Percentiles rank a stretch among this genome's conserved stretches.
These are phyloP conservation scores for Paramecium sonneborni DNA, from an alignment of 73 alveolate genomes.

Conservation along the genomic window DNA sequence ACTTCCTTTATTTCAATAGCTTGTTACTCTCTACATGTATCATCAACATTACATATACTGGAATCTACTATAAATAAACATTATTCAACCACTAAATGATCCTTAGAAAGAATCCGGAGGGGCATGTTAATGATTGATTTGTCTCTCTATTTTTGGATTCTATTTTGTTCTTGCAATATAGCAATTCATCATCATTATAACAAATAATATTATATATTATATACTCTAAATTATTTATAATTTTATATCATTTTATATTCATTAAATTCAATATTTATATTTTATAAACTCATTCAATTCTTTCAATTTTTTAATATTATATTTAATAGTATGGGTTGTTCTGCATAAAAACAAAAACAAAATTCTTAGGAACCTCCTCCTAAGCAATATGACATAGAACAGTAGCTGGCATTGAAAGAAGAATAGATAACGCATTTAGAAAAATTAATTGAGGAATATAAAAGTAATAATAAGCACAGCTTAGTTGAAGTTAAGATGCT, in stretches of 20 bases:
- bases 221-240: neutral
- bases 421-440: too few relatives aligned
- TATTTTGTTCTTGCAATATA: conserved; percentile 3
- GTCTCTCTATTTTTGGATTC: conserved; percentile 29
- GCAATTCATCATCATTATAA: neutral
- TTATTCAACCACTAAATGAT: conserved; percentile 11
- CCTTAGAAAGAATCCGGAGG: conserved; percentile 53
- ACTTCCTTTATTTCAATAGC: conserved; percentile 24
- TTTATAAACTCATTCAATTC: too few relatives aligned
- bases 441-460: too few relatives aligned
- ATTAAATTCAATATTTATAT: too few relatives aligned
- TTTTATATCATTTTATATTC: too few relatives aligned
- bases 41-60: conserved; percentile 35
- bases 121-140: conserved; percentile 13
- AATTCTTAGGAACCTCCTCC: too few relatives aligned
- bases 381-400: too few relatives aligned
- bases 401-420: too few relatives aligned
- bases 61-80: neutral
- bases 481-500: too few relatives aligned
- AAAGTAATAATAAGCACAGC: too few relatives aligned
- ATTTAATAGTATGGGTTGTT: neutral
- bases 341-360: neutral
- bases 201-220: neutral
- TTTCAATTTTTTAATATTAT: too few relatives aligned
- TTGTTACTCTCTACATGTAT: neutral